These are phyloP conservation scores for Candida pini DNA, from an alignment of 805 yeast genomes.

Conservation along the genomic window DNA sequence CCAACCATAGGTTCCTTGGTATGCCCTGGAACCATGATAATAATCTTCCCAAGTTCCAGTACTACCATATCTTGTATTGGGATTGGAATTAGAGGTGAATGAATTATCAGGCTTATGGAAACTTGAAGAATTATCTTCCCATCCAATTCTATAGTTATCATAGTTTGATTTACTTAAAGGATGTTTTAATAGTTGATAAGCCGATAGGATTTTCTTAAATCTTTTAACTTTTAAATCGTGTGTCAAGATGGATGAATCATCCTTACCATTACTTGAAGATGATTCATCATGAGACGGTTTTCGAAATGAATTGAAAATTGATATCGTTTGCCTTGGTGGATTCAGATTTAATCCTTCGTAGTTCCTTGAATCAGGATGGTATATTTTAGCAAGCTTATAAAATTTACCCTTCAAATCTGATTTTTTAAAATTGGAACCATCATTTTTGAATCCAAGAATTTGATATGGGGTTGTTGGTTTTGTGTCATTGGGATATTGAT, in stretches of 20 bases:
- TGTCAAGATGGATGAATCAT: conserved; percentile 9
- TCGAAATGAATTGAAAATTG: not conserved
- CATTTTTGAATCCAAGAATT: conserved; percentile 44
- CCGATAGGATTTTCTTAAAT: conserved; percentile 51
- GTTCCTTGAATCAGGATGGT: conserved; percentile 66
- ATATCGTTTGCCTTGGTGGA: conserved; percentile 6
- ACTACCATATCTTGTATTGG: too few species aligned
- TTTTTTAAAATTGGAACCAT: conserved; percentile 30
- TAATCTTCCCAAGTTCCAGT: conserved; percentile 29
- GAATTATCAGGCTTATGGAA: conserved; percentile 20
- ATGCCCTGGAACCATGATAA: conserved; percentile 12
- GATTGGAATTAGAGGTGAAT: conserved; percentile 13
- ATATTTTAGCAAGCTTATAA: conserved; percentile 59
- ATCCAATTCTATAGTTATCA: conserved; percentile 42
- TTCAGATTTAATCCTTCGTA: conserved; percentile 16
- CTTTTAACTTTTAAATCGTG: conserved; percentile 32
- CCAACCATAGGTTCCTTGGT: conserved; percentile 23
- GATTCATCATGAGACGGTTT: not conserved
- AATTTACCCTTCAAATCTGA: conserved; percentile 43
- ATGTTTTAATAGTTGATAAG: conserved; percentile 52
- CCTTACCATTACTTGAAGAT: conserved; percentile 2
- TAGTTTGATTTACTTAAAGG: conserved; percentile 37
- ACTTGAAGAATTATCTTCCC: conserved; percentile 30
- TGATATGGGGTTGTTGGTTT: conserved; percentile 65
- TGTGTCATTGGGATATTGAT: conserved; percentile 37